Evolutionary conservation across 768 basidiomycete genomes (phyloP), one percentile per base, ranked within the genome.

Genomic region (Tricholoma matsutake): DNA sequence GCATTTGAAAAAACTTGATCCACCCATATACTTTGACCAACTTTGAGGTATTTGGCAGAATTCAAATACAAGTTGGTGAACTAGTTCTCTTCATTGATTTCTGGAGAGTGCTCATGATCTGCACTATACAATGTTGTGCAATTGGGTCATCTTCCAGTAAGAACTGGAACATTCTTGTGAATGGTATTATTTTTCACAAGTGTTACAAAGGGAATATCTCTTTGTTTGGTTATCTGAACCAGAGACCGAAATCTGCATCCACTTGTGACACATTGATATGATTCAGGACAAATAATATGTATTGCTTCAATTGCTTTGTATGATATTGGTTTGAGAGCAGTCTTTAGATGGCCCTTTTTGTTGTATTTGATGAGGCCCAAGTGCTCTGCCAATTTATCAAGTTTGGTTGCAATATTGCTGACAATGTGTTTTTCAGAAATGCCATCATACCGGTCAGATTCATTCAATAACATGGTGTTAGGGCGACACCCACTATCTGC

Each of bases 371-470:
- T 51, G 28, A 61, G 69, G 13, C 57, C 57, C 16, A 71, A 25
- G 54, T 68, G 68, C 25, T 67, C 64, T 34, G 66, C 64, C 20
- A 65, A 64, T 54, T 67, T 16, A 25, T 54, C 54, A 32, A 54
- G 35, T 39, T 54, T 54, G 32, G 14, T 39, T 34, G 54, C 54
- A 54, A 54, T 34, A 7, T 20, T 39, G 31, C 35, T 54, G 32
- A 54, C 13, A 13, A 49, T 49, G 16, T 49, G 45, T 2, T 49
- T 49, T 28, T 28, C 47, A 49, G 47, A 49, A 28, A 49, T 49
- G 22, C 47, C 47, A 4, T 29, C 28, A 49, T 49, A 49, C 22
- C 4, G 25, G 47, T 49, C 47, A 28, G 28, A 28, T 49, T 49
- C 1, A 49, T 25, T 13, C 28, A 49, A 29, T 22, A 49, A 28